Base-by-base conservation (phyloP, 2,329 filamentous ascomycete species). In the Claviceps arundinis region DNA sequence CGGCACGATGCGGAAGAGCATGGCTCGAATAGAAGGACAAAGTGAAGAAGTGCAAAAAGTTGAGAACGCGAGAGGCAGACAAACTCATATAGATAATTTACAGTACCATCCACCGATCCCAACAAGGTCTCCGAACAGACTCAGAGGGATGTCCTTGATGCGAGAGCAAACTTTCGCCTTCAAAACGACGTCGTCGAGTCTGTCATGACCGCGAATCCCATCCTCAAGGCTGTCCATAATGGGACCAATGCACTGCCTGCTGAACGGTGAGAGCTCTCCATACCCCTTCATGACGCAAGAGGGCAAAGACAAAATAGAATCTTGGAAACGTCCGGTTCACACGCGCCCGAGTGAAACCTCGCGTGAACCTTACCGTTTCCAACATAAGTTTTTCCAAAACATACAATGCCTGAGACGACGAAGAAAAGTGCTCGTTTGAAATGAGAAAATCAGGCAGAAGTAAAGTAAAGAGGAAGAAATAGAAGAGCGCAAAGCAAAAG, bases 151-250 rank as follows among this genome's bases (percentile, higher is more conserved):
- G 76, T 87, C 22, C 73, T 91, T 34, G 78, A 88, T 58, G 80
- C 86, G 26, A 81, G 82, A 61, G 82, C 86, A 52, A 75, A 75
- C 53, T 87, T 87, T 65, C 75, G 80, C 42, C 73, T 91, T 52
- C 81, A 81, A 56, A 84, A 84, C 63, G 81, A 81, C 55, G 81
- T 87, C 22, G 73, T 83, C 22, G 80, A 85, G 55, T 81, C 76
- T 47, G 80, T 87, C 50, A 68, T 93, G 57, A 80, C 81, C 58
- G 82, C 82, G 52, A 84, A 88, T 60, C 87, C 89, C 7, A 81
- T 87, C 42, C 71, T 94, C 53, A 87, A 86, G 61, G 84, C 88
- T 6, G 81, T 91, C 41, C 87, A 94, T 64, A 72, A 78, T 54
- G 81, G 81, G 44, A 78, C 77, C 13, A 75, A 79, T 54, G 77